phyloP scores from a whole-genome alignment of 1,284 basidiomycete species.

The Cutaneotrichosporon sp. region DNA sequence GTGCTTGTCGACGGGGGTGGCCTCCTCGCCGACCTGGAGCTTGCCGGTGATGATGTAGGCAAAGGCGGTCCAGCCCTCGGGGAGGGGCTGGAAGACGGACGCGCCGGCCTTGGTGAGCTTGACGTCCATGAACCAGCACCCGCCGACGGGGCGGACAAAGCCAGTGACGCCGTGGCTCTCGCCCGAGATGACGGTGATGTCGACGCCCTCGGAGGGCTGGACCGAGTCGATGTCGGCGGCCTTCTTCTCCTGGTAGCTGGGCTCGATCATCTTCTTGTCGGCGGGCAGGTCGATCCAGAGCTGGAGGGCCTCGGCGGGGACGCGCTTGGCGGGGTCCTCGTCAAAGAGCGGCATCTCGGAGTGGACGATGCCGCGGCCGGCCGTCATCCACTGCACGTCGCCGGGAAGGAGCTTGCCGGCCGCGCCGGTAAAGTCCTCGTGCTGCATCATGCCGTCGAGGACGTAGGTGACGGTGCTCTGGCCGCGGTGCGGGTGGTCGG shows the following conservation, averaged over 20 bases:
- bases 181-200: constrained; percentile 85
- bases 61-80: constrained; percentile 79
- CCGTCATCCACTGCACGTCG: constrained; percentile 95
- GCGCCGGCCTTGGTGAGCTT: constrained; percentile 66
- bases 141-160: constrained; percentile 84
- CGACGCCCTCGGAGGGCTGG: constrained; percentile 70
- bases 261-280: constrained; percentile 74
- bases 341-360: constrained; percentile 85
- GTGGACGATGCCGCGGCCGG: constrained; percentile 68
- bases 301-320: constrained; percentile 66
- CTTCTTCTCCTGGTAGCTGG: constrained; percentile 58
- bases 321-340: constrained; percentile 57
- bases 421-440: constrained; percentile 93
- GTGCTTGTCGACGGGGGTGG: constrained; percentile 61
- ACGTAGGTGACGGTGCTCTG: constrained; percentile 78
- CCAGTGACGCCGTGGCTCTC: constrained; percentile 79
- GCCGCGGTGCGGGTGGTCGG: constrained; percentile 83
- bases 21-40: constrained; percentile 60
- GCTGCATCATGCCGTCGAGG: constrained; percentile 61
- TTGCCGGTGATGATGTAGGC: constrained; percentile 68
- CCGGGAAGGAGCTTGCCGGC: constrained; percentile 74
- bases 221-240: constrained; percentile 59
- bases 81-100: constrained; percentile 80
- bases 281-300: constrained; percentile 93
- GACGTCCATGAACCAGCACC: constrained; percentile 90